A percentile compares a stretch with the other conserved stretches of the same genome.
Evolutionary conservation across 257 asterid species (phyloP).

Genomic region (Marsdenia floribunda): DNA sequence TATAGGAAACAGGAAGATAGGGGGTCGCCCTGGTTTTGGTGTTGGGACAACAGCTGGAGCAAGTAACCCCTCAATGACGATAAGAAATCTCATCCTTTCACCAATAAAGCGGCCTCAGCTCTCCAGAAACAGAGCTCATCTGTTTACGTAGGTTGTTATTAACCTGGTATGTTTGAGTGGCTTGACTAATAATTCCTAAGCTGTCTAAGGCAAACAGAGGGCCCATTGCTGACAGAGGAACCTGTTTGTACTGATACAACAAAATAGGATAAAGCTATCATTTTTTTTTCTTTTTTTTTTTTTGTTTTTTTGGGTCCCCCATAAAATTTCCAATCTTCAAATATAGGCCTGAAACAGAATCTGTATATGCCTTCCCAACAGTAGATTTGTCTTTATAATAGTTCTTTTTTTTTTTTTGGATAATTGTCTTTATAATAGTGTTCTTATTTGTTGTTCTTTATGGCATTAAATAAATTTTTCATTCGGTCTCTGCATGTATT

Average conservation of each 20-base stretch:
- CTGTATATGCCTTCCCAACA: not conserved
- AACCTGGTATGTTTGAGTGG: not conserved
- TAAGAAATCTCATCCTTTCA: slow-evolving; percentile 77
- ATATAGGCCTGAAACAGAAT: not conserved
- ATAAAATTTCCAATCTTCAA: not conserved
- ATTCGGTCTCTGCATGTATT: not conserved
- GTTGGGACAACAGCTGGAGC: slow-evolving; percentile 48
- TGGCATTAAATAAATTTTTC: not conserved
- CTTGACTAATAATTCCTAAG: no score
- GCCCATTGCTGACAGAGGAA: not conserved
- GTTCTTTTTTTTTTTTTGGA: no score
- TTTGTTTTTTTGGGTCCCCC: no score
- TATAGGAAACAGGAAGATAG: slow-evolving; percentile 52
- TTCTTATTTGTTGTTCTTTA: not conserved
- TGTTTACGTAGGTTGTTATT: slow-evolving; percentile 61
- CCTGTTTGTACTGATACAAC: not conserved
- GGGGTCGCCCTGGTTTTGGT: slow-evolving; percentile 46
- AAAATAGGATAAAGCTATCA: not conserved
- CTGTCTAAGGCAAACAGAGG: no score
- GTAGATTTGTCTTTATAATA: not conserved
- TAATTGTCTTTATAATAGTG: not conserved
- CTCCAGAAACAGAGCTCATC: slow-evolving; percentile 63
- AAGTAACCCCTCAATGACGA: slow-evolving; percentile 71
- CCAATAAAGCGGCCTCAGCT: slow-evolving; percentile 89
- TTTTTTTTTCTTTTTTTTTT: not conserved